These are phyloP conservation scores for Ceratopteris richardii DNA, from an alignment of 75 land plant genomes.

Conservation along the genomic window DNA sequence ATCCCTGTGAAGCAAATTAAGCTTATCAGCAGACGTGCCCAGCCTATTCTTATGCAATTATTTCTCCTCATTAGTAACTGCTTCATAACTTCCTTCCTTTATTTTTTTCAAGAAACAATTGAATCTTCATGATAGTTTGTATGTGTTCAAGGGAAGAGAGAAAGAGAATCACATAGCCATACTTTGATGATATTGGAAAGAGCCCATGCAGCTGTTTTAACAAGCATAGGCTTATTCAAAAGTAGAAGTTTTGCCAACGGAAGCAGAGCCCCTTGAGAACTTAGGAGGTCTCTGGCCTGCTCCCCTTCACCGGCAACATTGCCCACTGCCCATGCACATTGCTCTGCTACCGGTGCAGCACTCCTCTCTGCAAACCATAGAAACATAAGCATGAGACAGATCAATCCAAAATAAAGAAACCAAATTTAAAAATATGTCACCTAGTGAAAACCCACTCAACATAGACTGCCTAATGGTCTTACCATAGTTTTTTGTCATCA, in stretches of 20 bases:
- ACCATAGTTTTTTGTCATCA: too few relatives aligned
- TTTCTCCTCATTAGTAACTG: too few relatives aligned
- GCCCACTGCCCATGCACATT: constrained; percentile 99
- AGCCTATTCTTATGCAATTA: too few relatives aligned
- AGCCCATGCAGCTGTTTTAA: constrained; percentile 96
- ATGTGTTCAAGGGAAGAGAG: background rate
- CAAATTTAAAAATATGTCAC: too few relatives aligned
- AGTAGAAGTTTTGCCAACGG: constrained; percentile 77
- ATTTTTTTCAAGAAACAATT: too few relatives aligned
- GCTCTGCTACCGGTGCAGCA: constrained; percentile 79
- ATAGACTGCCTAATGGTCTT: too few relatives aligned
- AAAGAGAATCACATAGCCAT: background rate
- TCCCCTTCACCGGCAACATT: constrained; percentile 98
- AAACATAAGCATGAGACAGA: too few relatives aligned
- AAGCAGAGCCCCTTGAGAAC: constrained; percentile 80
- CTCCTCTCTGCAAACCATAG: constrained; percentile 59
- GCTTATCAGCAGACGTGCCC: too few relatives aligned
- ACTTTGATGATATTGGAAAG: constrained; percentile 96
- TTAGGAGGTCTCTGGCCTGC: constrained; percentile 68
- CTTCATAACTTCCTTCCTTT: too few relatives aligned
- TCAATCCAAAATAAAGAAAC: background rate
- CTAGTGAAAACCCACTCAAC: too few relatives aligned
- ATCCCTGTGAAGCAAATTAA: too few relatives aligned
- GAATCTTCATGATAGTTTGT: too few relatives aligned
- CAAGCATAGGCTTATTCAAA: constrained; percentile 61